Conservation (phyloP, 2,329 filamentous ascomycete species). For the Botryotinia calthae region DNA sequence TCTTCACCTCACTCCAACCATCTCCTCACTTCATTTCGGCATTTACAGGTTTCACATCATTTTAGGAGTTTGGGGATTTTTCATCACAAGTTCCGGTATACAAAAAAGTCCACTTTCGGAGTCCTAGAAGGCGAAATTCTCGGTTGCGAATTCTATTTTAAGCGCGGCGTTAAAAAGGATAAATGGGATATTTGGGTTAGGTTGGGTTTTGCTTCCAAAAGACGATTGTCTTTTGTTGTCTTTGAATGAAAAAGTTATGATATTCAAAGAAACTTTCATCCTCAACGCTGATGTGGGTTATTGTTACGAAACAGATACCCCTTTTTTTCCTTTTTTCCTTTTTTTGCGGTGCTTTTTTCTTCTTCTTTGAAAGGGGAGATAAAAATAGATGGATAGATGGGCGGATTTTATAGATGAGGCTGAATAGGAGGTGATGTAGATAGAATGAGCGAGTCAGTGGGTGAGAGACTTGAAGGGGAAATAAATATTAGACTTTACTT, state of each 20-base stretch:
- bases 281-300: conserved; percentile 1
- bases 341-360: background rate
- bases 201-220: background rate
- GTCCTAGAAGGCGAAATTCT: background rate
- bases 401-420: background rate
- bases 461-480: background rate
- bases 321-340: background rate
- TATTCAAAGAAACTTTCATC: background rate
- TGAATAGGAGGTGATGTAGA: background rate
- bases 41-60: conserved; percentile 1
- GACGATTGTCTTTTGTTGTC: background rate
- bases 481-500: background rate
- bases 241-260: background rate
- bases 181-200: background rate
- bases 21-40: background rate
- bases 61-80: background rate
- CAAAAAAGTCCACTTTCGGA: conserved; percentile 23
- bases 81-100: background rate
- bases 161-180: conserved; percentile 6
- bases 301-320: conserved; percentile 5
- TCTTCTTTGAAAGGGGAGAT: background rate
- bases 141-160: background rate
- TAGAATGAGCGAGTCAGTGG: background rate
- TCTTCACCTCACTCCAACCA: background rate
- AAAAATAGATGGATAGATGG: background rate